Evolutionary conservation across 2,329 filamentous ascomycete genomes (phyloP).

Genomic region (Fusarium proliferatum): DNA sequence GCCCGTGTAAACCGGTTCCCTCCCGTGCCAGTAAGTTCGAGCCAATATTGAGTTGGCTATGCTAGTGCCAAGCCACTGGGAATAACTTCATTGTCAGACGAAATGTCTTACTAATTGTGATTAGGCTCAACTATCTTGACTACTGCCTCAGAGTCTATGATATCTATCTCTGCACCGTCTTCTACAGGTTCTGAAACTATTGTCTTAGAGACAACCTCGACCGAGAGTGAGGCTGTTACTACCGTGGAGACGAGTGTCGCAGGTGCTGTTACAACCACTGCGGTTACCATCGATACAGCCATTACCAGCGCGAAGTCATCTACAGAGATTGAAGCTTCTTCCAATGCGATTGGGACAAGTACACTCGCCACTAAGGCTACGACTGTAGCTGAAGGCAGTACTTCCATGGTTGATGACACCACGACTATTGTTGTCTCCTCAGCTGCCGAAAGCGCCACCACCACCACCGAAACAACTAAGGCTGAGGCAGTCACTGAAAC

Average conservation of each 20-base stretch:
- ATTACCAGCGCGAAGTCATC: fast-evolving
- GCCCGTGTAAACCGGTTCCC: background rate
- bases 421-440: fast-evolving
- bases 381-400: background rate
- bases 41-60: background rate
- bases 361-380: fast-evolving
- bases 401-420: background rate
- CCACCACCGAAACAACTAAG: fast-evolving
- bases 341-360: background rate
- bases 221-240: background rate
- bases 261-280: background rate
- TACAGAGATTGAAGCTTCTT: too few relatives aligned
- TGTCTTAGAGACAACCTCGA: too few relatives aligned
- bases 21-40: background rate
- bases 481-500: fast-evolving
- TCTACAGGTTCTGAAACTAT: background rate
- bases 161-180: fast-evolving
- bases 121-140: background rate
- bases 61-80: background rate
- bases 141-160: background rate
- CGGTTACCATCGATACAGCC: background rate
- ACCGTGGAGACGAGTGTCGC: fast-evolving
- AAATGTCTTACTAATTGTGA: background rate
- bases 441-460: fast-evolving
- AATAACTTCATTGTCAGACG: background rate